Conservation (phyloP, 2,329 filamentous ascomycete species). For the Claviceps paspali region DNA sequence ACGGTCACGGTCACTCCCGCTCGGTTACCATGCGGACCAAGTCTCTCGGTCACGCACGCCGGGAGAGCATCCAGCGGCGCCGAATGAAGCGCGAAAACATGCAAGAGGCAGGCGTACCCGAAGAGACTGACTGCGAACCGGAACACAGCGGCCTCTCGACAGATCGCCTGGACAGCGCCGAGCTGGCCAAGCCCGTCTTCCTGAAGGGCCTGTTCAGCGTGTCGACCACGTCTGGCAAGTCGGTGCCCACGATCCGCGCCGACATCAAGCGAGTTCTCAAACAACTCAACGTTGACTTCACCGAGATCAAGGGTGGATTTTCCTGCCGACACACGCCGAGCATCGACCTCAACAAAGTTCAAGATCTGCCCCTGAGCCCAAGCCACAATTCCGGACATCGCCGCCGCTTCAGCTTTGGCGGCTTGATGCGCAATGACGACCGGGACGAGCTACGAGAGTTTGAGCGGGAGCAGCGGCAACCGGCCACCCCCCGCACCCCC, state of each 20-base stretch:
- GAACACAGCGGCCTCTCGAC: slow-evolving; percentile 45
- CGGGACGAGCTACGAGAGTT: slow-evolving; percentile 57
- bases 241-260: slow-evolving; percentile 66
- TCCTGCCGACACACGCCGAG: slow-evolving; percentile 77
- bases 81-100: slow-evolving; percentile 58
- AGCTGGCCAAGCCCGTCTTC: slow-evolving; percentile 84
- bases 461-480: slow-evolving; percentile 22
- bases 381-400: slow-evolving; percentile 43
- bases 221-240: slow-evolving; percentile 87
- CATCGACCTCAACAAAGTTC: slow-evolving; percentile 66
- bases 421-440: slow-evolving; percentile 39
- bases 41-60: slow-evolving; percentile 74
- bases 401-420: slow-evolving; percentile 73
- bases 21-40: slow-evolving; percentile 61
- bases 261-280: slow-evolving; percentile 85
- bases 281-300: slow-evolving; percentile 78
- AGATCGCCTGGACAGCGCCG: slow-evolving; percentile 49
- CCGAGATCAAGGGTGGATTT: slow-evolving; percentile 88
- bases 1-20: slow-evolving; percentile 32
- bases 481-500: slow-evolving; percentile 27
- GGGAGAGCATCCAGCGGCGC: slow-evolving; percentile 84
- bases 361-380: slow-evolving; percentile 48
- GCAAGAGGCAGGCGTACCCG: slow-evolving; percentile 64
- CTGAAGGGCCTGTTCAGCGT: slow-evolving; percentile 96
- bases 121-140: slow-evolving; percentile 77